These are phyloP conservation scores for Phytophthora citricola DNA, from an alignment of 352 stramenopile species.

Conservation along the genomic window DNA sequence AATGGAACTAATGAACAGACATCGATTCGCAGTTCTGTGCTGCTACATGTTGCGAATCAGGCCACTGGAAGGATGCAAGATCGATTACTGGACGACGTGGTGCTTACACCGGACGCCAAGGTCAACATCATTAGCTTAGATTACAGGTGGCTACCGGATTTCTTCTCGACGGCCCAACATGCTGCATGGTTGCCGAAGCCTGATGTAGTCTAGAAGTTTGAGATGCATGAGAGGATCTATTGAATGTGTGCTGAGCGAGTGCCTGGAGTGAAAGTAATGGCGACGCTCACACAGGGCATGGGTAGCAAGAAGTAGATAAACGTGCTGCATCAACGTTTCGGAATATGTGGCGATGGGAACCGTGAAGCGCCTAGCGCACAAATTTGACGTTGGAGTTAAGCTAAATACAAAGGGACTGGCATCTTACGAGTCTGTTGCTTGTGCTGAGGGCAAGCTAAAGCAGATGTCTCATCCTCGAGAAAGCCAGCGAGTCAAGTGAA, in stretches of 20 bases:
- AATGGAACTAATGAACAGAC: conserved; percentile 1
- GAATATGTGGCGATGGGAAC: conserved; percentile 4
- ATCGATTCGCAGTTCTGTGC: background rate
- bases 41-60: conserved; percentile 5
- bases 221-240: conserved; percentile 10
- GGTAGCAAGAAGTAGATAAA: background rate
- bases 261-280: background rate
- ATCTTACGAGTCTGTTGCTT: conserved; percentile 2
- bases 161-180: background rate
- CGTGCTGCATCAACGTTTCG: conserved; percentile 3
- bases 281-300: background rate
- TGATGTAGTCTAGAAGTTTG: background rate
- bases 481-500: no score
- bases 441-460: background rate
- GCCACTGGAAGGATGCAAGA: conserved; percentile 10
- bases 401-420: conserved; percentile 1
- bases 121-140: conserved; percentile 9
- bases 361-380: background rate
- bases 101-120: background rate
- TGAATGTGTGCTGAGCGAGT: conserved; percentile 3
- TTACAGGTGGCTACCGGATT: background rate
- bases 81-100: conserved; percentile 1
- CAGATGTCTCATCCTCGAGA: background rate
- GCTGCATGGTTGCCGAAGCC: conserved; percentile 2
- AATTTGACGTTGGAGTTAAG: conserved; percentile 10